A percentile compares a stretch with the other conserved stretches of the same genome.
phyloP scores from a whole-genome alignment of 208 protist species.

The Strigomonas culicis region DNA sequence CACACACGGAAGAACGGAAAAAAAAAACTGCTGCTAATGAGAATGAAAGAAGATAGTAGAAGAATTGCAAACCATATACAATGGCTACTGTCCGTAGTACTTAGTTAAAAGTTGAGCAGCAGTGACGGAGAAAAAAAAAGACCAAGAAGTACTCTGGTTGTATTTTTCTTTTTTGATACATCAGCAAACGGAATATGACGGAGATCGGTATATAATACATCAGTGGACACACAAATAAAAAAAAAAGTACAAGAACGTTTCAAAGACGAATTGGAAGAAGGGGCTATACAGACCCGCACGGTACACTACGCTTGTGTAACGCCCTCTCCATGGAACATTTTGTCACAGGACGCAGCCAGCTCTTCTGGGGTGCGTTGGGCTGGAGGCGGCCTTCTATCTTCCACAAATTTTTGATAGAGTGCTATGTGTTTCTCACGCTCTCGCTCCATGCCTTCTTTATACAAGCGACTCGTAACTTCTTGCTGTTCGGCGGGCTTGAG shows the following conservation, averaged over 20 bases:
- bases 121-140: slow-evolving; percentile 10
- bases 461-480: slow-evolving; percentile 44
- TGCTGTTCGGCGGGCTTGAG: slow-evolving; percentile 33
- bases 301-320: slow-evolving; percentile 12
- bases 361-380: slow-evolving; percentile 29
- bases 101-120: neutral
- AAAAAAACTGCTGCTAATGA: neutral
- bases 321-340: slow-evolving; percentile 61
- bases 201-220: neutral
- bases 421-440: slow-evolving; percentile 72
- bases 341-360: slow-evolving; percentile 39
- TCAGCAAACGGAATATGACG: neutral
- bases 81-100: no score
- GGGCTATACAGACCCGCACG: neutral
- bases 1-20: neutral
- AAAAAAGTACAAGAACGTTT: neutral
- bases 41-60: neutral
- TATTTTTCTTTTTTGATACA: neutral
- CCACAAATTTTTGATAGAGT: slow-evolving; percentile 76
- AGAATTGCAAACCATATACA: neutral
- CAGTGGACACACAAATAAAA: neutral
- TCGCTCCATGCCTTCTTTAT: slow-evolving; percentile 70
- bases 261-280: neutral
- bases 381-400: slow-evolving; percentile 22
- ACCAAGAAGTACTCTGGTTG: neutral